phyloP scores from a whole-genome alignment of 257 asterid species.

The Fraxinus pennsylvanica region DNA sequence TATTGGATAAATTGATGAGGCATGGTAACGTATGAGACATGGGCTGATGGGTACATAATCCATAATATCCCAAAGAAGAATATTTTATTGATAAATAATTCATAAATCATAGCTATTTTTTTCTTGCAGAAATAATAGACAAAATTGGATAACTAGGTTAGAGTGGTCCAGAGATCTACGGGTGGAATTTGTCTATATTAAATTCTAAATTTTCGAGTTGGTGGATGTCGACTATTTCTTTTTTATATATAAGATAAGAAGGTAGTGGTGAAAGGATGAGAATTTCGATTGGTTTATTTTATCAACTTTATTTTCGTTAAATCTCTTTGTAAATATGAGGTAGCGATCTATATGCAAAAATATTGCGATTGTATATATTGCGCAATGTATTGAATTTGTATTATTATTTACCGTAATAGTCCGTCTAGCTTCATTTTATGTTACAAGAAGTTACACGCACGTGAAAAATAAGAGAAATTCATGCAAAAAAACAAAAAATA shows the following conservation, averaged over 20 bases:
- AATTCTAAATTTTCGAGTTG: slow-evolving; percentile 19
- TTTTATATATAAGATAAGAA: not conserved
- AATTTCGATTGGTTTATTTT: not conserved
- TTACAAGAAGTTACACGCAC: not conserved
- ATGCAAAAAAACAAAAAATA: not conserved
- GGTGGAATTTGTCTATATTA: slow-evolving; percentile 9
- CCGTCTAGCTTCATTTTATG: not conserved
- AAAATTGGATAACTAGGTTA: not conserved
- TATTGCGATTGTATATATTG: not conserved
- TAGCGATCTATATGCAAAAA: not conserved
- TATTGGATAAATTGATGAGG: not conserved
- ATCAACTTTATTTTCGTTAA: not conserved
- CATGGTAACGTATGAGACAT: slow-evolving; percentile 8
- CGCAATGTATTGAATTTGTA: not conserved
- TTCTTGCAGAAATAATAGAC: not conserved
- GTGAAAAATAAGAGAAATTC: not conserved
- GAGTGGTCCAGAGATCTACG: slow-evolving; percentile 16
- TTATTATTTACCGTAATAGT: not conserved
- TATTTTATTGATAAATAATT: not conserved
- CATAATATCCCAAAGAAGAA: not conserved
- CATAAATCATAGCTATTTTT: not conserved
- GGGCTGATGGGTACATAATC: not conserved
- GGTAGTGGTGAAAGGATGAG: not conserved
- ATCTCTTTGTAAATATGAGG: not conserved
- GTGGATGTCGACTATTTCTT: not conserved